These are phyloP conservation scores for Metschnikowia lachancei DNA, from an alignment of 805 yeast genomes.

Conservation along the genomic window DNA sequence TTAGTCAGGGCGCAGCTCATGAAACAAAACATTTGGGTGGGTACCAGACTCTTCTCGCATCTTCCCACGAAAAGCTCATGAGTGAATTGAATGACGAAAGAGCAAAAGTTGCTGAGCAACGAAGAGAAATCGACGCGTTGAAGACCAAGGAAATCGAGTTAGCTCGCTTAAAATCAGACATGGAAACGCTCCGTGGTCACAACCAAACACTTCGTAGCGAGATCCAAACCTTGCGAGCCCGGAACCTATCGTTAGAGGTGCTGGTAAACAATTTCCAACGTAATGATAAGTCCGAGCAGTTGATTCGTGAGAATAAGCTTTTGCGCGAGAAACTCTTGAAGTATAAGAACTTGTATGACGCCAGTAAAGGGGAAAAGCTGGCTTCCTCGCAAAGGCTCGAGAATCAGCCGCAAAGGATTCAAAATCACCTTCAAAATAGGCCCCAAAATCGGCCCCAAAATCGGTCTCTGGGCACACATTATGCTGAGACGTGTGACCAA, in stretches of 20 bases:
- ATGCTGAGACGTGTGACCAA: no score
- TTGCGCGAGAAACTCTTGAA: constrained; percentile 35
- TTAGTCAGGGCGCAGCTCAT: constrained; percentile 2
- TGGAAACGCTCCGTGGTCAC: constrained; percentile 7
- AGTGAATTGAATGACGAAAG: constrained; percentile 15
- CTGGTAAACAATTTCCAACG: constrained; percentile 6
- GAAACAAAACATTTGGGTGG: constrained; percentile 26
- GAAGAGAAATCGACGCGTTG: constrained; percentile 9
- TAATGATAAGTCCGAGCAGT: constrained; percentile 16
- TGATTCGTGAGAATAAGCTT: constrained; percentile 29
- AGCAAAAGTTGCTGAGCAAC: constrained; percentile 2
- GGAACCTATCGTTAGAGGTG: constrained; percentile 6
- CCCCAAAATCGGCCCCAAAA: no score
- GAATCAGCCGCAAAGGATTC: no score
- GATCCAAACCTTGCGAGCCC: constrained; percentile 3
- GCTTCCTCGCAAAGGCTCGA: background rate
- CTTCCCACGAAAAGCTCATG: constrained; percentile 30
- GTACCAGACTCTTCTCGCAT: constrained; percentile 25
- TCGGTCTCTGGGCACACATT: no score
- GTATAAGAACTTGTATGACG: constrained; percentile 34
- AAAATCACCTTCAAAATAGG: background rate
- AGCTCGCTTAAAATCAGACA: constrained; percentile 7
- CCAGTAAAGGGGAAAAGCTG: background rate
- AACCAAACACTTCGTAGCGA: background rate
- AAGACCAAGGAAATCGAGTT: background rate